Evolutionary conservation across 176 grass and related monocot species (phyloP).

Genomic region (Oropetium thomaeum): DNA sequence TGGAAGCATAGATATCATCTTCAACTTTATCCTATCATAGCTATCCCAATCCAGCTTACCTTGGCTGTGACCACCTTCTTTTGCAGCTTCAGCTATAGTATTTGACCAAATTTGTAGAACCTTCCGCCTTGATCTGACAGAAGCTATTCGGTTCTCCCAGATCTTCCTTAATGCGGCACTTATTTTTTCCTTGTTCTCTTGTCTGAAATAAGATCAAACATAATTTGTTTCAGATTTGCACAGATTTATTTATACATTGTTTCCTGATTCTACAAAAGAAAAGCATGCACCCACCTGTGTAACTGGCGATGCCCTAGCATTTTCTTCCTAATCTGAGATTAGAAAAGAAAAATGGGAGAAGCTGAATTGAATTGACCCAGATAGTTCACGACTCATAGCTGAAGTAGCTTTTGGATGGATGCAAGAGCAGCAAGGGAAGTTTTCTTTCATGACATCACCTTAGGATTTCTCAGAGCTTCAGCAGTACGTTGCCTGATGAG

Average conservation of each 20-base stretch:
- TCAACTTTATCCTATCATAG: constrained; percentile 57
- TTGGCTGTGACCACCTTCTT: constrained; percentile 50
- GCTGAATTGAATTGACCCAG: constrained; percentile 12
- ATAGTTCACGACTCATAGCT: background rate
- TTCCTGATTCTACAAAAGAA: constrained; percentile 6
- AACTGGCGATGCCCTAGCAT: constrained; percentile 53
- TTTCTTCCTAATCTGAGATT: constrained; percentile 76
- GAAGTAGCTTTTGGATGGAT: constrained; percentile 15
- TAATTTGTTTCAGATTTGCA: constrained; percentile 6
- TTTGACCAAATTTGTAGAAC: constrained; percentile 53
- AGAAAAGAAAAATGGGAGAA: background rate
- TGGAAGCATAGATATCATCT: constrained; percentile 42
- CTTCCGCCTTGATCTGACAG: constrained; percentile 40
- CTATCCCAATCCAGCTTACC: constrained; percentile 67
- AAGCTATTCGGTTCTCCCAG: constrained; percentile 53
- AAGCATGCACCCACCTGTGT: constrained; percentile 57
- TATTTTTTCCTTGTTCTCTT: constrained; percentile 63
- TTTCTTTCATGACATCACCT: constrained; percentile 99
- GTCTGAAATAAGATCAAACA: constrained; percentile 39
- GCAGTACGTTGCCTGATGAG: constrained; percentile 60
- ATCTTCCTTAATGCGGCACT: constrained; percentile 53
- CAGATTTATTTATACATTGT: background rate
- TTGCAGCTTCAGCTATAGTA: constrained; percentile 63
- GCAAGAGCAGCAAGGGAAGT: constrained; percentile 13
- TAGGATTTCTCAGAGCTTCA: constrained; percentile 76